phyloP scores from a whole-genome alignment of 805 yeast species.

The Saturnispora sanitii region DNA sequence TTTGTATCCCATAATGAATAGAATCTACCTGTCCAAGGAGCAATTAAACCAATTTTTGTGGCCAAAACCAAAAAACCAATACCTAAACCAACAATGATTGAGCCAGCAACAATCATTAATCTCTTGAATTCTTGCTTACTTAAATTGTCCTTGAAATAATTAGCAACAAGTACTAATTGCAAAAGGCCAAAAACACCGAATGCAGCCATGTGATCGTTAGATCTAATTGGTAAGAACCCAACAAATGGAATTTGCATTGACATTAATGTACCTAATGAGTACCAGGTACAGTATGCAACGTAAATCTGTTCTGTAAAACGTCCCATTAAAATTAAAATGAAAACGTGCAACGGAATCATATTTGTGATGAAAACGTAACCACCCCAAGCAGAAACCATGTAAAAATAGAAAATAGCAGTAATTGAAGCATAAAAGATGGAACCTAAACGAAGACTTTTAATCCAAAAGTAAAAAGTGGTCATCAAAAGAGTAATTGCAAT shows the following conservation, averaged over 20 bases:
- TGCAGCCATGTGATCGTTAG: constrained; percentile 97
- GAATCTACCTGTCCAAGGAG: constrained; percentile 99
- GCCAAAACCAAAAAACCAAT: constrained; percentile 62
- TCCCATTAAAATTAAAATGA: constrained; percentile 87
- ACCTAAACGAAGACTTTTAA: constrained; percentile 85
- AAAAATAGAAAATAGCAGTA: constrained; percentile 85
- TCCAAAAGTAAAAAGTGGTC: constrained; percentile 95
- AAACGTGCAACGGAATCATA: constrained; percentile 90
- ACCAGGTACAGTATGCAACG: constrained; percentile 94
- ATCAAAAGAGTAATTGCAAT: constrained; percentile 92
- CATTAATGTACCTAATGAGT: constrained; percentile 91
- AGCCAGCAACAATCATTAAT: constrained; percentile 51
- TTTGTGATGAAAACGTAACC: constrained; percentile 98
- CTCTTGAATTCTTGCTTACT: constrained; percentile 65
- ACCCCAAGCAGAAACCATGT: constrained; percentile 99
- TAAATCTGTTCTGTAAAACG: constrained; percentile 77
- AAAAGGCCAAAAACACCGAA: constrained; percentile 93
- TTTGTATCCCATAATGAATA: constrained; percentile 97
- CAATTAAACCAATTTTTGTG: constrained; percentile 87
- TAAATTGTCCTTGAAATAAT: constrained; percentile 65
- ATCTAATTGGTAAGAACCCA: constrained; percentile 92
- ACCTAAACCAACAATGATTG: constrained; percentile 50
- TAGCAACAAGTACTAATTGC: constrained; percentile 82
- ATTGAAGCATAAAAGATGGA: constrained; percentile 74
- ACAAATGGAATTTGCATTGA: constrained; percentile 99